Conservation (phyloP, 108 stramenopile genomes). For the Nitzschia sp. region DNA sequence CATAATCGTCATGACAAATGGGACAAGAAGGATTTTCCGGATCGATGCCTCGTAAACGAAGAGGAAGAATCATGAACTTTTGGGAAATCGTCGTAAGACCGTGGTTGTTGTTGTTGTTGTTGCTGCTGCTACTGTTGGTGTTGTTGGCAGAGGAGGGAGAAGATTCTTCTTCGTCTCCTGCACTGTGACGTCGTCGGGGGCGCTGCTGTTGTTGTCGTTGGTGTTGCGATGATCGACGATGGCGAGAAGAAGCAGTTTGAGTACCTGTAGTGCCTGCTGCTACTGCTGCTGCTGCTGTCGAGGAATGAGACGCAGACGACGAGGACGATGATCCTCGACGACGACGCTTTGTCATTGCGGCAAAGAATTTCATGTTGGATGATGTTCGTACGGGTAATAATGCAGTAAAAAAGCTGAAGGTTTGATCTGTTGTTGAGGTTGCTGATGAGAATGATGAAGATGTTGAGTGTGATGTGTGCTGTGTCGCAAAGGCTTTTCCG, state of each 20-base stretch:
- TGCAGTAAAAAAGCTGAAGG: neutral
- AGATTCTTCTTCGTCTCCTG: neutral
- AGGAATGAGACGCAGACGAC: no score
- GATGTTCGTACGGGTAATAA: neutral
- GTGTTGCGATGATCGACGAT: neutral
- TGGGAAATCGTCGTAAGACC: neutral
- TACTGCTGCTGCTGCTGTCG: no score
- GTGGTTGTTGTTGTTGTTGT: no score
- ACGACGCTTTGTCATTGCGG: neutral
- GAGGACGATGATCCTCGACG: neutral
- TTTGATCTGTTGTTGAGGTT: neutral
- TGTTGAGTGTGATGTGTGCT: neutral
- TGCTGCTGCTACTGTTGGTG: neutral
- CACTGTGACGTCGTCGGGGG: neutral
- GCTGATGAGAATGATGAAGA: neutral
- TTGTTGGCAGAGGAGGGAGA: neutral
- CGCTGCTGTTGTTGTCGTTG: neutral
- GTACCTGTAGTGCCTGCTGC: no score
- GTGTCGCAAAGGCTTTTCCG: neutral
- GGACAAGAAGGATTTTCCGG: neutral
- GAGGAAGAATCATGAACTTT: neutral
- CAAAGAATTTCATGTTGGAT: neutral
- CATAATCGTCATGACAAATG: conserved; percentile 3
- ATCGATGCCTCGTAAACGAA: neutral
- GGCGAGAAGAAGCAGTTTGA: neutral